Evolutionary conservation across 2,329 filamentous ascomycete species (phyloP), one percentile per base, ranked within the genome.

Genomic region (Bimuria novae-zelandiae): DNA sequence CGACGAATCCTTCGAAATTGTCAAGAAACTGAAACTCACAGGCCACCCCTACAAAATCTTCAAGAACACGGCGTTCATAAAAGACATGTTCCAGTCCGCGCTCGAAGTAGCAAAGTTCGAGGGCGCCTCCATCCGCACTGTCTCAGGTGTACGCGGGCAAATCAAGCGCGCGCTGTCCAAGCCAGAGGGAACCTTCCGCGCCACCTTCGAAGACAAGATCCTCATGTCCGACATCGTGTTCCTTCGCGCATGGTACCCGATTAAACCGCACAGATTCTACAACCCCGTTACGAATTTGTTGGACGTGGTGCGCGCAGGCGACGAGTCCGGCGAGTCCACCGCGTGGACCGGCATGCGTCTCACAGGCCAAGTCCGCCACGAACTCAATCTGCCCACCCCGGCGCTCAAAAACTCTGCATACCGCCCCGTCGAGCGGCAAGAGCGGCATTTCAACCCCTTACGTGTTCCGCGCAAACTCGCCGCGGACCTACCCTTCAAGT

Each of bases 91-190:
- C 82, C 92, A 85, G 70, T 88, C 89, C 0, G 83, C 91, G 0
- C 86, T 99, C 36, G 94, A 99, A 73, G 94, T 99, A 60, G 93
- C 94, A 67, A 99, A 97, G 72, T 99, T 99, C 69, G 94, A 99
- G 78, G 94, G 94, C 52, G 94, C 94, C 8, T 87, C 90, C 51
- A 93, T 99, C 77, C 91, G 92, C 70, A 99, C 95, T 0, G 95
- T 99, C 21, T 97, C 92, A 1, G 95, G 95, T 47, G 87, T 99
- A 56, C 85, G 94, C 36, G 94, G 94, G 56, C 94, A 99, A 76
- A 97, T 99, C 83, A 99, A 99, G 80, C 88, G 92, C 56, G 93
- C 94, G 0, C 82, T 99, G 0, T 88, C 86, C 72, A 96, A 96
- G 67, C 93, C 94, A 1, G 94, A 99, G 61, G 94, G 94, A 43